Conservation (phyloP, 2,329 filamentous ascomycete genomes). For the Verticillium albo-atrum region DNA sequence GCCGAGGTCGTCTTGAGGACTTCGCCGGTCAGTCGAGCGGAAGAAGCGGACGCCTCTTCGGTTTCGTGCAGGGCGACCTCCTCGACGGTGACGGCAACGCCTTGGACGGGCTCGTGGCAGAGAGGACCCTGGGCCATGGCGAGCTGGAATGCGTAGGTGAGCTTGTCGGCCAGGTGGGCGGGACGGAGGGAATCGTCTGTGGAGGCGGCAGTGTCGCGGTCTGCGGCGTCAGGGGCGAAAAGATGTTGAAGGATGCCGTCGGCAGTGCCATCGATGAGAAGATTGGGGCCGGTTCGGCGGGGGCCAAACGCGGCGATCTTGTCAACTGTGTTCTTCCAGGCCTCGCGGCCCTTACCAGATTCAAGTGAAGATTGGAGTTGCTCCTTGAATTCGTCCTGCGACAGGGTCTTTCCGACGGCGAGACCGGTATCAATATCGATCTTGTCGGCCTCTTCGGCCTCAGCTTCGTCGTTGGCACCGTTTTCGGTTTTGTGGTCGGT, state of each 20-base stretch:
- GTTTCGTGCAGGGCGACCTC: conserved; percentile 57
- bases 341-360: conserved; percentile 58
- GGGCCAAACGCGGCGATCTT: conserved; percentile 90
- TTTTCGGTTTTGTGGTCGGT: conserved; percentile 57
- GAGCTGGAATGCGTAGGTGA: conserved; percentile 90
- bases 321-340: conserved; percentile 73
- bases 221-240: conserved; percentile 38
- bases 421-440: conserved; percentile 32
- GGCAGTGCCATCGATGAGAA: conserved; percentile 79
- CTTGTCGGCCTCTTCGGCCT: conserved; percentile 44
- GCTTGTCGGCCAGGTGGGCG: conserved; percentile 80
- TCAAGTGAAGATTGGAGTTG: conserved; percentile 67
- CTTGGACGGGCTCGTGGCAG: conserved; percentile 90
- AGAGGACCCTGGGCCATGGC: conserved; percentile 84
- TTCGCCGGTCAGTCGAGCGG: conserved; percentile 79
- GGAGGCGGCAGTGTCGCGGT: conserved; percentile 21
- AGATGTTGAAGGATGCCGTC: conserved; percentile 68
- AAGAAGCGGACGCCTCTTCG: conserved; percentile 40
- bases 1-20: conserved; percentile 86
- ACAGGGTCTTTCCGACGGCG: conserved; percentile 59
- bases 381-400: conserved; percentile 70
- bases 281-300: conserved; percentile 76
- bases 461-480: conserved; percentile 27
- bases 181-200: conserved; percentile 49
- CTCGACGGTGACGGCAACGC: conserved; percentile 86